Base-by-base conservation (phyloP, 2,329 filamentous ascomycete species). In the Colletotrichum brevisporum region DNA sequence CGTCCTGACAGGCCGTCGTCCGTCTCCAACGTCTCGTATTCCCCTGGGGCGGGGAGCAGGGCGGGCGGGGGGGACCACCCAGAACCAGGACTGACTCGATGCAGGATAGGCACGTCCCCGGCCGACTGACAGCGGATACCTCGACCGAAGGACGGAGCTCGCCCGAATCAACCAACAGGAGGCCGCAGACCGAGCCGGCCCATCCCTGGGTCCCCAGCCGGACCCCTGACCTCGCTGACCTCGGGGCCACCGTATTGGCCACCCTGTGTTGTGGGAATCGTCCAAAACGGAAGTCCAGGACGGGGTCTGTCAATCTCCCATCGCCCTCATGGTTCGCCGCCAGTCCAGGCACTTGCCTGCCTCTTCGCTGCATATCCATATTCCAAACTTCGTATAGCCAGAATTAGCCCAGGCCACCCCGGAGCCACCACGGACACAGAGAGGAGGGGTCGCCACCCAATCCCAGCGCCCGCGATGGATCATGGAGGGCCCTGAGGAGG, bases 301-400 rank as follows among this genome's bases (percentile, higher is more conserved):
- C 51, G 66, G 66, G 48, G 66, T 18, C 55, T 51, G 36, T 58
- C 66, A 69, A 69, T 69, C 66, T 69, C 66, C 66, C 55, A 60
- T 66, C 66, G 50, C 63, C 26, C 31, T 66, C 50, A 60, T 69
- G 66, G 66, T 66, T 69, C 62, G 66, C 62, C 64, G 62, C 66
- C 36, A 66, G 51, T 36, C 57, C 66, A 69, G 62, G 66, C 62
- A 50, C 51, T 60, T 61, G 66, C 66, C 62, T 69, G 66, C 62
- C 27, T 36, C 31, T 39, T 31, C 39, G 54, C 26, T 69, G 66
- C 66, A 69, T 69, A 69, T 69, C 66, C 66, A 69, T 69, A 69
- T 61, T 66, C 66, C 66, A 69, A 69, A 69, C 66, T 69, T 69
- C 66, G 66, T 69, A 69, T 69, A 69, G 55, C 66, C 66, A 59